Base-by-base conservation (phyloP, 2,329 filamentous ascomycete genomes). In the Epichloe coenophiala region DNA sequence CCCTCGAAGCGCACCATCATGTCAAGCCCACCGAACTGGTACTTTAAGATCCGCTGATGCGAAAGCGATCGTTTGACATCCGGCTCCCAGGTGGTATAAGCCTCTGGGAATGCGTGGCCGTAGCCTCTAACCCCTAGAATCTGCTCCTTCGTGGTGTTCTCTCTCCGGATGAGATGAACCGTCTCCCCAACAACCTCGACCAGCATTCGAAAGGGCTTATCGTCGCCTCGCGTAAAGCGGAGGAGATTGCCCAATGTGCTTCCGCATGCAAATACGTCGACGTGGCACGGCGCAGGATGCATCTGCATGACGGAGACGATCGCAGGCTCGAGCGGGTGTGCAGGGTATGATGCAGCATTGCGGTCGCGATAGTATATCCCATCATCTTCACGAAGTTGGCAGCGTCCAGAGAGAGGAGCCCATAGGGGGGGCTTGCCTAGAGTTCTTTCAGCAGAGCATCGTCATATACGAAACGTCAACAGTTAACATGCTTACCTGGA, bases 101-200 rank as follows among this genome's bases (percentile, higher is more conserved):
- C 70, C 45, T 85, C 79, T 0, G 79, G 80, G 55, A 88, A 87
- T 0, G 77, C 73, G 56, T 86, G 81, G 0, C 83, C 82, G 56
- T 72, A 85, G 0, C 83, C 84, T 15, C 57, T 57, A 0, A 86
- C 65, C n/a, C 69, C 69, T 0, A 65, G 56, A 5, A 86, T 79
- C 0, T 70, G 59, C 55, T 83, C 78, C 0, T 62, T 74, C 0
- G 81, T 79, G 0, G 75, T 73, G 43, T 77, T 80, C 57, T 84
- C 81, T 21, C 76, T 71, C 1, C 83, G 76, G 12, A 82, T 62
- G 46, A 88, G 73, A 63, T 58, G 81, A 1, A 83, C 71, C 0
- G 77, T 78, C n/a, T 69, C 60, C 11, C 71, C 65, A 2, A 83
- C 63, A 0, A 68, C 59, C 54, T 83, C 73, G 4, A 81, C 68